Base-by-base conservation (phyloP, 306 rosid genomes). In the Trifolium subterraneum region DNA sequence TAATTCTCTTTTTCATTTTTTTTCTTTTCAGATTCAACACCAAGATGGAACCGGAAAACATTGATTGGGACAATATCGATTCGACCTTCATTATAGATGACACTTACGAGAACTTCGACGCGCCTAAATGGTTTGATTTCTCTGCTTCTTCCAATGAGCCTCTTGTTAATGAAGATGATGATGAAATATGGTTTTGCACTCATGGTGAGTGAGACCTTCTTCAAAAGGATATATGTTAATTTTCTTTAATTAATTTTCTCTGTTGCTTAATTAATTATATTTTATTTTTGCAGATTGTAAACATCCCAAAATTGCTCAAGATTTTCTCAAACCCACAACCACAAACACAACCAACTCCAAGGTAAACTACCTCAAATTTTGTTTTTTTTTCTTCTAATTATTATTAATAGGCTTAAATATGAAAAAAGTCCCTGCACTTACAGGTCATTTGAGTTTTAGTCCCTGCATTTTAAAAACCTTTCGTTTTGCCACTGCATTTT, bases 71-170 rank as follows among this genome's bases (percentile, higher is more conserved):
- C 22, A 80, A n/a, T 63, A 62, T 86, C 12, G 84, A 83, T 3
- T 84, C 89, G 1, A 22, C 67, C 15, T 88, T 84, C 67, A 5
- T 56, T 5, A 23, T 51, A 52, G 90, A 86, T 20, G 86, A 84
- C 2, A 29, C 51, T 4, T 86, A 82, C 63, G 89, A 86, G 79
- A 50, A 72, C 61, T 70, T 84, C 7, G 68, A 80, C 10, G 89
- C 85, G 6, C 90, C 90, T 1, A 85, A 76, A 60, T 88, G 90
- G 90, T 76, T 76, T 10, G 84, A 88, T 74, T 75, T 86, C 16
- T 72, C 76, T 59, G 81, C 78, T 52, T 79, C 65, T 41, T 71
- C 76, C 5, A 74, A 81, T 62, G 82, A 74, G 45, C 61, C 68
- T 48, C 64, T 50, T 23, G 22, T 62, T 63, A 79, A 82, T 25